A percentile compares a stretch with the other conserved stretches of the same genome.
phyloP scores from a whole-genome alignment of 495 filamentous ascomycete species.

The Penicillium cataractarum region DNA sequence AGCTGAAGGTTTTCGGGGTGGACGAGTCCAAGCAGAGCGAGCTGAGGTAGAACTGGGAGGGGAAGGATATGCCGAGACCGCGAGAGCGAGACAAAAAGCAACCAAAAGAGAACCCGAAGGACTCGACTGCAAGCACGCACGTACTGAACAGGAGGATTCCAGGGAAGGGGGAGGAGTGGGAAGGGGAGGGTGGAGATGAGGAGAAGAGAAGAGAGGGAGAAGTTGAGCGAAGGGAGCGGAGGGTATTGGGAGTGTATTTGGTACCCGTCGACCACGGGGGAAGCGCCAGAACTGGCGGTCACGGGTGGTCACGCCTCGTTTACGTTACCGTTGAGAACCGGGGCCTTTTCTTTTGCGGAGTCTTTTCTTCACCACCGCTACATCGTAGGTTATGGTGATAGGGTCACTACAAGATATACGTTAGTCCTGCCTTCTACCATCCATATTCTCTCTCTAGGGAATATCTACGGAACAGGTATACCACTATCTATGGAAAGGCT shows the following conservation, averaged over 20 bases:
- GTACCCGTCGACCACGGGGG: conserved; percentile 13
- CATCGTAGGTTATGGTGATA: no score
- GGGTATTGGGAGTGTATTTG: conserved; percentile 34
- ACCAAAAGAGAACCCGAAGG: conserved; percentile 28
- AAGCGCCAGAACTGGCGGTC: conserved; percentile 17
- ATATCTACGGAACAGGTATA: neutral
- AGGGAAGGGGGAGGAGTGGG: conserved; percentile 9
- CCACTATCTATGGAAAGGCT: conserved; percentile 2
- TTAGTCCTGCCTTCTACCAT: neutral
- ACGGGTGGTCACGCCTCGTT: conserved; percentile 13
- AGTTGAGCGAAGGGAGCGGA: conserved; percentile 28
- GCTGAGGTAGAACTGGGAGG: conserved; percentile 12
- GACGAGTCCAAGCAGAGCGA: conserved; percentile 7
- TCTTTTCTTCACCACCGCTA: neutral
- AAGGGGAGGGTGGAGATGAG: conserved; percentile 21
- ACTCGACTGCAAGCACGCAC: conserved; percentile 37
- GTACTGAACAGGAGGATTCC: conserved; percentile 19
- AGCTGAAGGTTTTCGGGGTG: conserved; percentile 10
- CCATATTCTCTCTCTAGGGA: neutral
- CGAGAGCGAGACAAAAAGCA: conserved; percentile 21
- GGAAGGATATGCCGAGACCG: no score
- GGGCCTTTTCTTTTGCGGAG: neutral
- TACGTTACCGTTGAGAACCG: conserved; percentile 10
- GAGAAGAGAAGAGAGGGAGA: conserved; percentile 27
- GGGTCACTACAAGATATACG: no score